Base-by-base conservation (phyloP, 2,329 filamentous ascomycete genomes). In the Aschersonia sp. region DNA sequence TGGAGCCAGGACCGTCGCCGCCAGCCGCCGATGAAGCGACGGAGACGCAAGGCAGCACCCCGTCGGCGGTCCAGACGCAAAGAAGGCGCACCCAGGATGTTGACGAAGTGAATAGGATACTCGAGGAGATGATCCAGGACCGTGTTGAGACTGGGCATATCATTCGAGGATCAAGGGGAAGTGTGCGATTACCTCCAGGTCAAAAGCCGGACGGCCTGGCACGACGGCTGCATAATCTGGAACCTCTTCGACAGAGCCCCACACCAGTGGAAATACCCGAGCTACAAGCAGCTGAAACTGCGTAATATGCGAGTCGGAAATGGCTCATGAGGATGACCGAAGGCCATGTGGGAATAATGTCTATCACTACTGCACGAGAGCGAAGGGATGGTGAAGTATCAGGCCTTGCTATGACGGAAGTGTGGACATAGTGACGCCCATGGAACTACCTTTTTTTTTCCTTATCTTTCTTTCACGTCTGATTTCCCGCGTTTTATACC, bases 41-140 rank as follows among this genome's bases (percentile, higher is more conserved):
- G 41, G 55, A 54, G 37, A 44, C 40, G 9, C 46, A 49, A 12
- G 47, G 44, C 22, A 55, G 49, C 32, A 50, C 49, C 4, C 54
- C 49, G 71, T 50, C 54, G 40, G 44, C 54, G 32, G 42, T 46
- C 4, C 55, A 52, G 30, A 31, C 47, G n/a, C 57, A 63, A n/a
- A 74, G 73, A 46, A 75, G 72, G 53, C 73, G 76, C 45, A 71
- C 71, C 10, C 79, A 76, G 68, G 87, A 85, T 54, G 84, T 92
- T 35, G 88, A 95, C 56, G 89, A 95, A 64, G 89, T 96, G 81
- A 94, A 86, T 55, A 79, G 81, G 57, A 88, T 96, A 69, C 75
- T 96, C 30, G 90, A 97, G 58, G 87, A 95, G 66, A 96, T 97
- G 90, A 92, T 96, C 50, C 85, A 89, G 59, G 85, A 90, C 59